phyloP scores from a whole-genome alignment of 352 stramenopile species.

The Phytopythium litorale region DNA sequence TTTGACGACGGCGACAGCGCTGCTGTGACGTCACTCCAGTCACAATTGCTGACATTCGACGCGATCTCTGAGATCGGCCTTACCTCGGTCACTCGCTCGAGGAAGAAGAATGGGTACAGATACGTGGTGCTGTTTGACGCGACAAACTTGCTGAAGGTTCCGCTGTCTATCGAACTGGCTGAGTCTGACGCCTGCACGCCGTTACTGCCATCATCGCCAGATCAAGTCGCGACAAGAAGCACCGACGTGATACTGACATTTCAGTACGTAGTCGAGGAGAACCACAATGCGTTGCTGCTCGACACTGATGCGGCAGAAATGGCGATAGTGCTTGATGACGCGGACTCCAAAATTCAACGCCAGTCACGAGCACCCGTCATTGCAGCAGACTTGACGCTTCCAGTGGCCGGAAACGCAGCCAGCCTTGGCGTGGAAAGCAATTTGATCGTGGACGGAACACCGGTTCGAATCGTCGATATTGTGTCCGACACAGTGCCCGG shows the following conservation, averaged over 20 bases:
- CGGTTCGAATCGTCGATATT: conserved; percentile 41
- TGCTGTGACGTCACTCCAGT: conserved; percentile 37
- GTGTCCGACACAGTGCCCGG: conserved; percentile 35
- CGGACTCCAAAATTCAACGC: conserved; percentile 22
- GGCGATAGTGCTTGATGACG: conserved; percentile 19
- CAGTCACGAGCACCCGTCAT: conserved; percentile 29
- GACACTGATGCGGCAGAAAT: conserved; percentile 18
- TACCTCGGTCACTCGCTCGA: conserved; percentile 32
- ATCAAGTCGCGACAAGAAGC: conserved; percentile 31
- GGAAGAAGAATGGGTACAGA: conserved; percentile 52
- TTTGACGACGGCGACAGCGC: conserved; percentile 41
- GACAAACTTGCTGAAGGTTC: conserved; percentile 35
- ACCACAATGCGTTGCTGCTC: conserved; percentile 25
- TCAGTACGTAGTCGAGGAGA: conserved; percentile 42
- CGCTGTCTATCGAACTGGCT: conserved; percentile 26
- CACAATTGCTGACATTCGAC: conserved; percentile 36
- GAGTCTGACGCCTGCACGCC: conserved; percentile 55
- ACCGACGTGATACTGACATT: conserved; percentile 47
- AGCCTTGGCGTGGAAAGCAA: conserved; percentile 27
- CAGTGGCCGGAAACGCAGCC: conserved; percentile 12
- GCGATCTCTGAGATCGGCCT: conserved; percentile 46
- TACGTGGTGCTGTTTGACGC: conserved; percentile 61
- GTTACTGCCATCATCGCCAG: conserved; percentile 35
- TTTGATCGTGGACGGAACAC: conserved; percentile 42
- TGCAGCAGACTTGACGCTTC: conserved; percentile 27